Evolutionary conservation across 805 yeast genomes (phyloP), one percentile per base, ranked within the genome.

Genomic region (Danielozyma ontarioensis): DNA sequence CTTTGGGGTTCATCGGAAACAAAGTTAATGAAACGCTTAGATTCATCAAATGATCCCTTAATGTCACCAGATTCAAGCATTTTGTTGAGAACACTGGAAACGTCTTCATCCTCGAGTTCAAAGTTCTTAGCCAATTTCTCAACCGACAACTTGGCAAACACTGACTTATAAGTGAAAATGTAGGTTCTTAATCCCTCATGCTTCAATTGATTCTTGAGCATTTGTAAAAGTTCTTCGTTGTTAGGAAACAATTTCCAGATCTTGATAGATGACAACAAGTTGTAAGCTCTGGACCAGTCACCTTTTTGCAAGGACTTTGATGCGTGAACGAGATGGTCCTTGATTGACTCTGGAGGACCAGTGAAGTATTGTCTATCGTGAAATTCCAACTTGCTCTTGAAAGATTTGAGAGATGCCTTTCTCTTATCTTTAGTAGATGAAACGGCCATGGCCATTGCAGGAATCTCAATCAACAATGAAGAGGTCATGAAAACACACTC

Each of bases 261-360:
- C 67, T 83, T 83, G 58, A 90, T 80, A 17, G 85, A 70, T 25
- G 75, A 69, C 49, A 93, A 74, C 53, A 85, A 72, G 32, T 77
- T 78, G 45, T 78, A 74, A 16, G 95, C 81, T 48, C 74, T 71
- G 42, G 72, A 65, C 97, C 98, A 93, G 55, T 90, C 86, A 46
- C 97, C 96, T 48, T 74, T 75, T 56, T 84, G 85, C 60, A 93
- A 76, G 21, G 86, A 78, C 62, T 80, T 80, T 27, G 97, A 94
- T 31, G 97, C 95, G 59, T 84, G 85, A 73, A 90, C 80, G 48
- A 93, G 81, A 62, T 77, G 85, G 60, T 93, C 99, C 53, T 94
- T 82, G 29, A 94, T 84, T 59, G 89, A 86, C 66, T 93, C 98
- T 34, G 97, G 96, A 30, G 98, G 98, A 28, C 97, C 98, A 42